Conservation (phyloP, 1,284 basidiomycete genomes). For the Fomitopsis betulina region DNA sequence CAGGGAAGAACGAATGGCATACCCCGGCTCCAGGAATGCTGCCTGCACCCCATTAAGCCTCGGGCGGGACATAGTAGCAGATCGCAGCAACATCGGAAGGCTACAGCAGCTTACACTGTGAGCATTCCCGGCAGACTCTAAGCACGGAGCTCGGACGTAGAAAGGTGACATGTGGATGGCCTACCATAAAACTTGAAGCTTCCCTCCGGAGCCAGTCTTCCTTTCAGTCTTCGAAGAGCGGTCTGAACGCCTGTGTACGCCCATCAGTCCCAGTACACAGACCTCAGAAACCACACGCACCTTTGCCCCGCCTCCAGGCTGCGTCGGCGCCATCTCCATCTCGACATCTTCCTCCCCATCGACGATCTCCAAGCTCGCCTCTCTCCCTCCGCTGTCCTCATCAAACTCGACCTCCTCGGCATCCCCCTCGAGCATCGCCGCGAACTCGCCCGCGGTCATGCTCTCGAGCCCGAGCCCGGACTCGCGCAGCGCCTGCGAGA, state of each 20-base stretch:
- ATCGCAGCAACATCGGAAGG: too few species aligned
- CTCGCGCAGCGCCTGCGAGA: constrained; percentile 48
- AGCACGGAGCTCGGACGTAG: not conserved
- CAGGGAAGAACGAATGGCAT: too few species aligned
- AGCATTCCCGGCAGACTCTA: not conserved
- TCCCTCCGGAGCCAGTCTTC: not conserved
- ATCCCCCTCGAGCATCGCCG: constrained; percentile 59
- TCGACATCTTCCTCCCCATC: constrained; percentile 26
- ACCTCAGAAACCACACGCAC: constrained; percentile 19
- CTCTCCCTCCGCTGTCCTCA: constrained; percentile 10
- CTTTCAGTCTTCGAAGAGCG: constrained; percentile 62
- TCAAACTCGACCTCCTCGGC: constrained; percentile 54
- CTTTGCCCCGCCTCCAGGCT: constrained; percentile 32
- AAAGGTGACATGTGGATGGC: not conserved
- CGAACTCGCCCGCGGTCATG: constrained; percentile 60
- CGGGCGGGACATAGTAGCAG: too few species aligned
- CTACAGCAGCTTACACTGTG: too few species aligned
- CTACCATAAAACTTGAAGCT: not conserved
- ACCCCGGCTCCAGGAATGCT: too few species aligned
- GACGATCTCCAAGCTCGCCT: constrained; percentile 30
- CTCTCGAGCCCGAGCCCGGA: constrained; percentile 61
- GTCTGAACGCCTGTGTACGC: constrained; percentile 45
- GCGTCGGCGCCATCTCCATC: constrained; percentile 46
- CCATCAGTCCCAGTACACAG: not conserved
- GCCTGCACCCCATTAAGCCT: too few species aligned